phyloP scores from a whole-genome alignment of 305 asterid species.

The Fraxinus floribunda region DNA sequence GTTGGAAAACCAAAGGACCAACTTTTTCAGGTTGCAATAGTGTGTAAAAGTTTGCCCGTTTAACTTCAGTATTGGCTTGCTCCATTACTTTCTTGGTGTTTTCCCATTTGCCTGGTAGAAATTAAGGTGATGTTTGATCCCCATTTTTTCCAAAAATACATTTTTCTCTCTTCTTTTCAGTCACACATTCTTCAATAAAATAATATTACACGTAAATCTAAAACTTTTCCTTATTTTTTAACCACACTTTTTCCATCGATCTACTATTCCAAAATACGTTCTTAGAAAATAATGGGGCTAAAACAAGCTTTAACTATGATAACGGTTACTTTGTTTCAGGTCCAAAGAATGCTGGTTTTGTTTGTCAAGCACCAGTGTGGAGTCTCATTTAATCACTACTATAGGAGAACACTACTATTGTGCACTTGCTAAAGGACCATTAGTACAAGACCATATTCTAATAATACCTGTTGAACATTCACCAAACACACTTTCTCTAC shows the following conservation, averaged over 20 bases:
- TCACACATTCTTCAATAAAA: too few species aligned
- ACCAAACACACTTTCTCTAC: conserved; percentile 70
- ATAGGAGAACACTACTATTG: conserved; percentile 82
- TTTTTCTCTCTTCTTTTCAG: too few species aligned
- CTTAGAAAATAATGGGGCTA: too few species aligned
- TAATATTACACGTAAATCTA: too few species aligned
- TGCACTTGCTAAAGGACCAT: conserved; percentile 93
- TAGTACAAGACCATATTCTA: conserved; percentile 81
- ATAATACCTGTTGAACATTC: conserved; percentile 82
- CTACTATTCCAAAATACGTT: too few species aligned
- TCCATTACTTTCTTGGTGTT: background rate
- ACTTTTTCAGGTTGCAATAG: background rate
- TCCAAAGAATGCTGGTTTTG: conserved; percentile 98
- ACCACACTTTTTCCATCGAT: too few species aligned
- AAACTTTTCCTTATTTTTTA: too few species aligned
- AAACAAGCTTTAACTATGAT: background rate
- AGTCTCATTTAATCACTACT: conserved; percentile 74
- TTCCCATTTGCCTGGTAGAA: background rate
- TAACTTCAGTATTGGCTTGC: conserved; percentile 3
- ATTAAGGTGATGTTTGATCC: background rate
- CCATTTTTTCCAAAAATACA: too few species aligned
- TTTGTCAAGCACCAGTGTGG: conserved; percentile 76
- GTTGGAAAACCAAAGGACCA: background rate
- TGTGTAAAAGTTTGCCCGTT: background rate
- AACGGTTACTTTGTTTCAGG: conserved; percentile 45